Base-by-base conservation (phyloP, 2,329 filamentous ascomycete genomes). In the Xylaria sp. region DNA sequence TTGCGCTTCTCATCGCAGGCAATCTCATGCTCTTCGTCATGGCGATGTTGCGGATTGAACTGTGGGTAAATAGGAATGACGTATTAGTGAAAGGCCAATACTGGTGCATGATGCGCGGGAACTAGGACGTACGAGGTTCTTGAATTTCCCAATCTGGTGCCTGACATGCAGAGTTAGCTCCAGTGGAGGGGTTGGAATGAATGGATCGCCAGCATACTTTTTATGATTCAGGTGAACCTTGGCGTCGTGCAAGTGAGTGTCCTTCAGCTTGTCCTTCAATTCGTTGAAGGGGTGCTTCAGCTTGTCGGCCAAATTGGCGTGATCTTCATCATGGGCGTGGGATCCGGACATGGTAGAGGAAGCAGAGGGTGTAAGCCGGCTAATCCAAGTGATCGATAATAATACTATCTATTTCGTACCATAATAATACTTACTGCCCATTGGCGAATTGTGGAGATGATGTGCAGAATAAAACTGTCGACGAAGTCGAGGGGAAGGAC, bases 1-100 rank as follows among this genome's bases (percentile, higher is more conserved):
- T 85, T 87, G 66, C 96, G 88, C 82, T 97, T 97, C 13, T 86
- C 87, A 78, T 98, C 95, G 50, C 93, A 95, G 10, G 80, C 84
- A 79, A 95, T 85, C 78, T 98, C 96, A 78, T 98, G 94, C 72
- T 91, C 91, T 80, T 98, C 95, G 77, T 97, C 95, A 78, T 97
- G 95, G 63, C 95, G 91, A 79, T 98, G 95, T 71, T 97, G 93
- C 28, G 87, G 84, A 76, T 97, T 98, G 81, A 97, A 87, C 86
- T 88, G 52, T 5, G 53, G 62, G 25, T 20, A 41, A 32, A 23
- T 3, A n/a, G 8, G 56, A 46, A 25, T 20, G n/a, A 28, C 28
- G 18, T 53, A 60, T 71, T 30, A 75, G 71, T 50, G n/a, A 60
- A 25, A 30, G 20, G 55, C 53, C 13, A 41, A 8, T 9, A 20